Evolutionary conservation across 345 rosid species (phyloP), one percentile per base, ranked within the genome.

Genomic region (Brassica juncea): DNA sequence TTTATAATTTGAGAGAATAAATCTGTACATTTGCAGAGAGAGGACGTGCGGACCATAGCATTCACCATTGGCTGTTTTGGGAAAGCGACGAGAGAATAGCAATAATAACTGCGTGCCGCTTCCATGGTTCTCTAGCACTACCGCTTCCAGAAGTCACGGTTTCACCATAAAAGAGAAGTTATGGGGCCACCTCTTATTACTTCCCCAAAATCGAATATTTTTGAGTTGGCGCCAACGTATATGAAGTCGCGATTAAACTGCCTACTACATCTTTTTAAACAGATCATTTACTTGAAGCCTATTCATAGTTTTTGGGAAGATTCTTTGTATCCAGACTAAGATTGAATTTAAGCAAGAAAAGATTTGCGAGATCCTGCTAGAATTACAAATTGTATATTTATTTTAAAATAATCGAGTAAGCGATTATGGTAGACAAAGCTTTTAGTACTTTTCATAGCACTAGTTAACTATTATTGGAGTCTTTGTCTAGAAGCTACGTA

Each of bases 21-120:
- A 60, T n/a, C 57, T 73, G 42, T 49, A 25, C 47, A 9, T 67
- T 15, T 80, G 83, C n/a, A 31, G 63, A 79, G 80, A 28, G 68
- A 81, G 82, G 80, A 80, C 82, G 76, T 67, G 85, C 74, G 61
- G 78, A 58, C 78, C 76, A 79, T 16, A 5, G 70, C 42, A 65
- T 75, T 64, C 27, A 82, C 77, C 79, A 70, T 70, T 80, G 83
- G 80, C 42, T 75, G 72, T 70, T 60, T 67, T 14, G 57, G 52
- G 82, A 74, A 72, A 76, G 58, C 63, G 77, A 74, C 75, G 77
- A 75, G 76, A 70, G 80, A 70, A 60, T 73, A 74, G 62, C 68
- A 28, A 28, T 12, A 49, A 28, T 61, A 81, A 65, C 80, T 71
- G 69, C 80, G 77, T 80, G 83, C 72, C 83, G 83, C 71, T 64